Conservation (phyloP, 2,329 filamentous ascomycete species). For the Blastomyces parvus region DNA sequence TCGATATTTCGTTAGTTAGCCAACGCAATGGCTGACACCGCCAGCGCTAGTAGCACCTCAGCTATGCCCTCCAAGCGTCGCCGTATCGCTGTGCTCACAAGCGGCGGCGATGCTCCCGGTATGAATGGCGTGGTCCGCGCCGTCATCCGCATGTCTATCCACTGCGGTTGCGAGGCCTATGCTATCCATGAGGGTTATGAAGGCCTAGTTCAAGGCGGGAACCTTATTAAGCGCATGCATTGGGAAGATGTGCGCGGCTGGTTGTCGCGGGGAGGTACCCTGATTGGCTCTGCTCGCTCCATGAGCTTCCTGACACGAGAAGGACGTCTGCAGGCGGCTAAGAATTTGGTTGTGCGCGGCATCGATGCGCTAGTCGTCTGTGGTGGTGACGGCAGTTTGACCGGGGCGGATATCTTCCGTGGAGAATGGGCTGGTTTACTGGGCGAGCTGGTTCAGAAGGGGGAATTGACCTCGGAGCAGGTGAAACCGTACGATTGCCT, state of each 20-base stretch:
- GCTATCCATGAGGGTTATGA: constrained; percentile 93
- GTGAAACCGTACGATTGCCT: constrained; percentile 69
- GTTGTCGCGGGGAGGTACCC: constrained; percentile 84
- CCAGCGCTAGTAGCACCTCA: background rate
- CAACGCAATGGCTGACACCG: background rate
- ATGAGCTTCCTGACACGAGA: constrained; percentile 83
- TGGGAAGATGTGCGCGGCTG: constrained; percentile 95
- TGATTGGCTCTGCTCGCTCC: constrained; percentile 91
- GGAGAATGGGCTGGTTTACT: constrained; percentile 84
- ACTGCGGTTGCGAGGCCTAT: constrained; percentile 69
- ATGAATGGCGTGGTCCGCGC: constrained; percentile 90
- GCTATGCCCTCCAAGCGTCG: constrained; percentile 23
- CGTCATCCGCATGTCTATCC: constrained; percentile 82
- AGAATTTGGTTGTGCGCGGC: constrained; percentile 85
- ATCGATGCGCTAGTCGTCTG: constrained; percentile 96
- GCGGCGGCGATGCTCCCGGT: constrained; percentile 84
- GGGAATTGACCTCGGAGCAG: constrained; percentile 61
- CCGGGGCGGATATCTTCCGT: constrained; percentile 88
- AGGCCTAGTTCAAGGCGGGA: constrained; percentile 78
- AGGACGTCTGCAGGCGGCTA: constrained; percentile 75
- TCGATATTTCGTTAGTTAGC: background rate
- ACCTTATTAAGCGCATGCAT: constrained; percentile 75
- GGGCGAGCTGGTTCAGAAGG: constrained; percentile 67
- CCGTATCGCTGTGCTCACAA: constrained; percentile 84
- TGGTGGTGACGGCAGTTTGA: constrained; percentile 91